A percentile compares a stretch with the other conserved stretches of the same genome.
Evolutionary conservation across 108 stramenopile species (phyloP).

Genomic region (Cyclostephanos tholiformis): DNA sequence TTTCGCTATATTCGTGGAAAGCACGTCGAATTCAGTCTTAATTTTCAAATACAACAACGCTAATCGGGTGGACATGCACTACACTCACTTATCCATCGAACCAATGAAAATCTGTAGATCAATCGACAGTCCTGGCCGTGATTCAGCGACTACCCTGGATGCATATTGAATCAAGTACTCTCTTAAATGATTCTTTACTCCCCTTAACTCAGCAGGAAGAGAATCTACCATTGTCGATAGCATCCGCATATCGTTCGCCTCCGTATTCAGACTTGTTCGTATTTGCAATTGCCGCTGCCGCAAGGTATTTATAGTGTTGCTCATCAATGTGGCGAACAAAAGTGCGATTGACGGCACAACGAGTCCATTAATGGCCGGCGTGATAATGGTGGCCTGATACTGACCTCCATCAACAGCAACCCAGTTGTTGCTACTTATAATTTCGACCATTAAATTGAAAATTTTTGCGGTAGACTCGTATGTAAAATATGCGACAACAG

Average conservation of each 20-base stretch:
- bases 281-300: slow-evolving; percentile 64
- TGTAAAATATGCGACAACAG: slow-evolving; percentile 42
- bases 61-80: background rate
- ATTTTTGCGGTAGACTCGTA: slow-evolving; percentile 40
- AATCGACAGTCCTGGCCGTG: slow-evolving; percentile 42
- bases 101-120: slow-evolving; percentile 44
- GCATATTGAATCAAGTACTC: slow-evolving; percentile 65
- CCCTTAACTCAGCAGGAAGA: slow-evolving; percentile 31
- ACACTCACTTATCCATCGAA: slow-evolving; percentile 43
- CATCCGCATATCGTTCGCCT: slow-evolving; percentile 67
- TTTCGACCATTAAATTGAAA: slow-evolving; percentile 37
- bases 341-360: slow-evolving; percentile 55
- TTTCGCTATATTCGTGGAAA: slow-evolving; percentile 25
- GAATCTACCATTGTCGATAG: slow-evolving; percentile 57
- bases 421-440: slow-evolving; percentile 50
- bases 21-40: background rate
- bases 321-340: slow-evolving; percentile 56
- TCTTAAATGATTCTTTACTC: slow-evolving; percentile 39
- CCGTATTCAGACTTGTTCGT: slow-evolving; percentile 61
- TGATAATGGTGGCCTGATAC: slow-evolving; percentile 69
- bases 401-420: slow-evolving; percentile 76
- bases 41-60: too few species aligned
- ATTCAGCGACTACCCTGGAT: slow-evolving; percentile 63
- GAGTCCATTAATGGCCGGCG: slow-evolving; percentile 61
- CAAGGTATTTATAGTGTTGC: slow-evolving; percentile 58